phyloP scores from a whole-genome alignment of 331 rosid species.

The Cucumis variabilis region DNA sequence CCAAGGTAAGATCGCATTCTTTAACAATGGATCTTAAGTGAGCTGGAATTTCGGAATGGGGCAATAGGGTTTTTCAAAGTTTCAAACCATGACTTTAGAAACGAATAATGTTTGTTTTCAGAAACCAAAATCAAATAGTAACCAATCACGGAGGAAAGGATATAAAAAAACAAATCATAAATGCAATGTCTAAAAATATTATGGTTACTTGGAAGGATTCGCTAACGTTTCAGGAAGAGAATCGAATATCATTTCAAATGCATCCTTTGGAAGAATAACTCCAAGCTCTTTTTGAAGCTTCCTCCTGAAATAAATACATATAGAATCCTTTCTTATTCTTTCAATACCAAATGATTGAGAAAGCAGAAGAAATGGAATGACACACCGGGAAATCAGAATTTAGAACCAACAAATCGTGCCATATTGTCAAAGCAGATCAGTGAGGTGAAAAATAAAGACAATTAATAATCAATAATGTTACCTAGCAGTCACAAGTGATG shows the following conservation, averaged over 20 bases:
- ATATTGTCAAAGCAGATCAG: neutral
- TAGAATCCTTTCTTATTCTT: neutral
- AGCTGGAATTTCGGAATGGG: too few relatives aligned
- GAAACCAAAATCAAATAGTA: too few relatives aligned
- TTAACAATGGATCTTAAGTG: too few relatives aligned
- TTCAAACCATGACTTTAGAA: too few relatives aligned
- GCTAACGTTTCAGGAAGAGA: slow-evolving; percentile 82
- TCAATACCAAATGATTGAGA: neutral
- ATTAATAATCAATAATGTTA: slow-evolving; percentile 23
- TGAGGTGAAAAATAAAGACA: neutral
- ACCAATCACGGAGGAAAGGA: neutral
- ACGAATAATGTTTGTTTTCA: too few relatives aligned
- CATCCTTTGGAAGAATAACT: slow-evolving; percentile 80
- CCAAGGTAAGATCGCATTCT: too few relatives aligned
- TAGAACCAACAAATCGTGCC: slow-evolving; percentile 8
- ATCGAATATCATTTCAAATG: slow-evolving; percentile 80
- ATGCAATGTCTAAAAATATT: neutral
- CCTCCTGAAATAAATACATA: slow-evolving; percentile 66
- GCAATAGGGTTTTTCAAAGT: too few relatives aligned
- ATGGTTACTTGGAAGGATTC: neutral
- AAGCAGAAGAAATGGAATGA: neutral
- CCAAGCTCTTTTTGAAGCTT: slow-evolving; percentile 96
- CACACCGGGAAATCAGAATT: neutral
- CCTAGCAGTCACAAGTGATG: slow-evolving; percentile 80
- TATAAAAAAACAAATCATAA: neutral